These are phyloP conservation scores for Didymosphaeria variabile DNA, from an alignment of 2,329 filamentous ascomycete genomes.

Conservation along the genomic window DNA sequence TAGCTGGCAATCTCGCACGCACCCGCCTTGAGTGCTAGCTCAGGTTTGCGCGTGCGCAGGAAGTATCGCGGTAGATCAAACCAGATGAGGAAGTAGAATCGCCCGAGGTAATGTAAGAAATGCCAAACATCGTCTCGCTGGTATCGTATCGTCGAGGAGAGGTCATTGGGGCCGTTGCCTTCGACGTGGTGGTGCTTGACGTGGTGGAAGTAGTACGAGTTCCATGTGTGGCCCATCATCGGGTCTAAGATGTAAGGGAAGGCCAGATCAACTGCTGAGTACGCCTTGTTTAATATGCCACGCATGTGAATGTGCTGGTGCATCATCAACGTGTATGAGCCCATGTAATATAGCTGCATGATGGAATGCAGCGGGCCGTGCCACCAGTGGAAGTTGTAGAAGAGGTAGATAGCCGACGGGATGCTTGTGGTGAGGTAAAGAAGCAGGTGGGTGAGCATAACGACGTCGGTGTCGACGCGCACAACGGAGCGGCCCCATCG, in stretches of 20 bases:
- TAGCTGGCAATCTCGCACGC: constrained; percentile 68
- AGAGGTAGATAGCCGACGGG: constrained; percentile 73
- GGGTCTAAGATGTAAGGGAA: constrained; percentile 81
- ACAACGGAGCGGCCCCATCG: constrained; percentile 64
- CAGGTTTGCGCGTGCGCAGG: constrained; percentile 66
- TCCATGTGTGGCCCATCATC: constrained; percentile 84
- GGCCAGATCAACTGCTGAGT: constrained; percentile 65
- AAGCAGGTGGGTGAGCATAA: constrained; percentile 79
- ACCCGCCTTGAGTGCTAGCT: constrained; percentile 63
- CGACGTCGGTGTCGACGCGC: constrained; percentile 74
- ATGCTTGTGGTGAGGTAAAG: constrained; percentile 75
- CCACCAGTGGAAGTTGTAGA: constrained; percentile 70
- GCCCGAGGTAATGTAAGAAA: constrained; percentile 76
- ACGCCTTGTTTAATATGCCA: constrained; percentile 69
- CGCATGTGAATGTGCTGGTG: constrained; percentile 85
- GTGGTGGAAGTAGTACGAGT: constrained; percentile 85
- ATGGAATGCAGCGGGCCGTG: constrained; percentile 73
- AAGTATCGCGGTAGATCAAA: constrained; percentile 80
- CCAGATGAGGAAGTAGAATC: constrained; percentile 79
- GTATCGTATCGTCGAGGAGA: constrained; percentile 79
- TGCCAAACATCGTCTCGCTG: constrained; percentile 73
- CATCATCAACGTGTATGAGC: constrained; percentile 81
- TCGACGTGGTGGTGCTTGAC: constrained; percentile 88
- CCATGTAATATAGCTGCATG: constrained; percentile 74
- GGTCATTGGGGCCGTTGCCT: constrained; percentile 78